Evolutionary conservation across 2,329 filamentous ascomycete genomes (phyloP), one percentile per base, ranked within the genome.

Genomic region (Chaetomium globosum): DNA sequence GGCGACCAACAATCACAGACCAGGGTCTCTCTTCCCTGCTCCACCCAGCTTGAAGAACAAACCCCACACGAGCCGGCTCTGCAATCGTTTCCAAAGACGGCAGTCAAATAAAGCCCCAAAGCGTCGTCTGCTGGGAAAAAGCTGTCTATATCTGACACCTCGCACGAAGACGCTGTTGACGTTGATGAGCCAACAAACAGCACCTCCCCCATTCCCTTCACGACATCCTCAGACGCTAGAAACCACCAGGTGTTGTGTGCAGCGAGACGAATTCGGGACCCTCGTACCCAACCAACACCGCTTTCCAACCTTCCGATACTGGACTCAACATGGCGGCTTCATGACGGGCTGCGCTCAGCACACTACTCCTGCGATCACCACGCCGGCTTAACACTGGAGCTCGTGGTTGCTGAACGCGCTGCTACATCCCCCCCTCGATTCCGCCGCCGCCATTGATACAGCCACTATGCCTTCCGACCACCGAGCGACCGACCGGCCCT

Each of bases 401-500:
- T 19, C 4, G 13, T 13, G 30, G n/a, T 23, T 39, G 21, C 39
- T 36, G 21, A 51, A 60, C 46, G 58, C 6, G 43, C 43, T 12
- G 49, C n/a, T 33, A 2, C 39, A 13, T 30, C n/a, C 6, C 59
- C 30, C 21, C 12, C 8, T 21, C n/a, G 12, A 19, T 33, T 23
- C n/a, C 30, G 26, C 26, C 5, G 9, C 52, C 39, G 19, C 55
- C 46, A 36, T 46, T n/a, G 39, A 43, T 43, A 43, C 39, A 16
- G 39, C 39, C 49, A 71, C 67, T 52, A 71, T 74, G 66, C 69
- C 72, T 28, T 68, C 69, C 12, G 71, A 73, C 30, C 71, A 68
- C 33, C 76, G 76, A 68, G 71, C 67, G 57, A 74, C 67, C 71
- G 77, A 79, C 68, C 73, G 76, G 30, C 68, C 74, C 52, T 66